These are phyloP conservation scores for Boletus coccyginus DNA, from an alignment of 768 basidiomycete genomes.

Conservation along the genomic window DNA sequence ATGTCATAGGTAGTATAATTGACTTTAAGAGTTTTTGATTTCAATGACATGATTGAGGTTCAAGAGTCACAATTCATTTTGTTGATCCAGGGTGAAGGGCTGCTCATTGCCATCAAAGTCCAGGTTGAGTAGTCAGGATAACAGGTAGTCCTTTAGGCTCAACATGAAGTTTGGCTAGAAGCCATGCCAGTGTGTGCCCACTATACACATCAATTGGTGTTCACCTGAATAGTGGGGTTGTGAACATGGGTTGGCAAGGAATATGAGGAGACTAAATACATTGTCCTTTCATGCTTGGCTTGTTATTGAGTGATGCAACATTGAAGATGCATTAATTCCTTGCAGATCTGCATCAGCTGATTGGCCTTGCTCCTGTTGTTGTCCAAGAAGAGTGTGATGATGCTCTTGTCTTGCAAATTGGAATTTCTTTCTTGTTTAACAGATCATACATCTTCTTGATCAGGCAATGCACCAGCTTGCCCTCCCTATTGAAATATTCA, in stretches of 20 bases:
- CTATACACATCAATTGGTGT: neutral
- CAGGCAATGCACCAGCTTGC: neutral
- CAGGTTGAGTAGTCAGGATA: neutral
- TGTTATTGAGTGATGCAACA: too few relatives aligned
- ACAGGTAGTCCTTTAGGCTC: neutral
- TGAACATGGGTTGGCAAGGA: too few relatives aligned
- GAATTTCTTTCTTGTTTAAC: neutral
- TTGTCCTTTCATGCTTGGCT: too few relatives aligned
- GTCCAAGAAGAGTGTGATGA: too few relatives aligned
- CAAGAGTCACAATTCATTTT: neutral
- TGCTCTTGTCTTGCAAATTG: neutral
- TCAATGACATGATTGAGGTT: neutral
- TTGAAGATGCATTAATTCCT: too few relatives aligned
- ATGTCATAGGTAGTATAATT: constrained; percentile 5
- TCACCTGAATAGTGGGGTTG: neutral
- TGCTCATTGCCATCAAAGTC: neutral
- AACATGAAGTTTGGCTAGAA: neutral
- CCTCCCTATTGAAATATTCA: neutral
- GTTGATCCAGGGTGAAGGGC: neutral
- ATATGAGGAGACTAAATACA: too few relatives aligned
- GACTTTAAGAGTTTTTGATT: neutral
- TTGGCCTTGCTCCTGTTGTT: too few relatives aligned
- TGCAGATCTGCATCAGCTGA: too few relatives aligned
- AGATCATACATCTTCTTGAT: neutral
- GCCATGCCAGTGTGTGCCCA: neutral